A percentile compares a stretch with the other conserved stretches of the same genome.
Evolutionary conservation across 345 rosid species (phyloP).

Genomic region (rapeseed (Brassica napus)): Da-Ae NC_063436.1:17281501-17282000

Average conservation of each 20-base stretch:
- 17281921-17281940: slow-evolving; percentile 15
- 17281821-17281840: slow-evolving; percentile 4
- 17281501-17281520: slow-evolving; percentile 73
- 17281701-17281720: slow-evolving; percentile 31
- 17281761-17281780: slow-evolving; percentile 14
- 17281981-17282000: slow-evolving; percentile 12
- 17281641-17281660: slow-evolving; percentile 60
- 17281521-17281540: slow-evolving; percentile 69
- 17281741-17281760: slow-evolving; percentile 29
- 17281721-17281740: slow-evolving; percentile 32
- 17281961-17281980: not conserved
- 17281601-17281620: slow-evolving; percentile 62
- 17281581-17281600: slow-evolving; percentile 70
- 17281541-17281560: slow-evolving; percentile 53
- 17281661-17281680: slow-evolving; percentile 33
- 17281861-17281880: not conserved
- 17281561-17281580: slow-evolving; percentile 62
- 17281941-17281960: slow-evolving; percentile 18
- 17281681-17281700: slow-evolving; percentile 29
- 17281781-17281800: slow-evolving; percentile 10
- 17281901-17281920: not conserved
- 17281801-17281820: slow-evolving; percentile 22
- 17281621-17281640: slow-evolving; percentile 59
- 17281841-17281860: slow-evolving; percentile 34
- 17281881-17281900: slow-evolving; percentile 20